Conservation (phyloP, 2,329 filamentous ascomycete genomes). For the Sclerotinia glacialis region DNA sequence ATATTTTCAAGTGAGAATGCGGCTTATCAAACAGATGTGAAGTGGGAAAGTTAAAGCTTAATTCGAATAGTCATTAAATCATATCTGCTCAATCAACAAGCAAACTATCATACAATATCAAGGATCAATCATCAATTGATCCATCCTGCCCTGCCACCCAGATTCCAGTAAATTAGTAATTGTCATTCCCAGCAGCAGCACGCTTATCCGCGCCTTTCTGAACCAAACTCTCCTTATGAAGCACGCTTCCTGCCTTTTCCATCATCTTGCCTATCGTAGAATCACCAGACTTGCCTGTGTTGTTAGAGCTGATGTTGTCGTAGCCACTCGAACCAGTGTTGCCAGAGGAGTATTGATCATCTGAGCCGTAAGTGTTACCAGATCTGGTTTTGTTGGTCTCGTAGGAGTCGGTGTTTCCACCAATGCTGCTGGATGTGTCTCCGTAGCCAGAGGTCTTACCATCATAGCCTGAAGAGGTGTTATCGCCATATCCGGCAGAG, state of each 20-base stretch:
- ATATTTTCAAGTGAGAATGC: background rate
- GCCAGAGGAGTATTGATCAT: conserved; percentile 21
- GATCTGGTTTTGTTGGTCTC: conserved; percentile 20
- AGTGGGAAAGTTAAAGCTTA: background rate
- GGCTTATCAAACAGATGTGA: background rate
- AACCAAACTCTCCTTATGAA: conserved; percentile 49
- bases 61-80: conserved; percentile 8
- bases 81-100: background rate
- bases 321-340: conserved; percentile 26
- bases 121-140: background rate
- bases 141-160: background rate
- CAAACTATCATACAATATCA: conserved; percentile 1
- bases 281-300: conserved; percentile 28
- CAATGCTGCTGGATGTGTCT: conserved; percentile 11
- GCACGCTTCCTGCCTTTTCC: conserved; percentile 54
- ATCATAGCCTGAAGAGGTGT: conserved; percentile 19
- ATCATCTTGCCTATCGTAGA: conserved; percentile 53
- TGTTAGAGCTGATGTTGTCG: conserved; percentile 28
- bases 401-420: conserved; percentile 26
- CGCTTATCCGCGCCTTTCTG: conserved; percentile 53
- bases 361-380: conserved; percentile 27
- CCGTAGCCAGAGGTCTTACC: conserved; percentile 3
- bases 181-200: conserved; percentile 40
- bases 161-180: background rate
- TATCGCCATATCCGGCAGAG: conserved; percentile 14